Base-by-base conservation (phyloP, 139 green algal genomes). In the Nannochloris sp. region DNA sequence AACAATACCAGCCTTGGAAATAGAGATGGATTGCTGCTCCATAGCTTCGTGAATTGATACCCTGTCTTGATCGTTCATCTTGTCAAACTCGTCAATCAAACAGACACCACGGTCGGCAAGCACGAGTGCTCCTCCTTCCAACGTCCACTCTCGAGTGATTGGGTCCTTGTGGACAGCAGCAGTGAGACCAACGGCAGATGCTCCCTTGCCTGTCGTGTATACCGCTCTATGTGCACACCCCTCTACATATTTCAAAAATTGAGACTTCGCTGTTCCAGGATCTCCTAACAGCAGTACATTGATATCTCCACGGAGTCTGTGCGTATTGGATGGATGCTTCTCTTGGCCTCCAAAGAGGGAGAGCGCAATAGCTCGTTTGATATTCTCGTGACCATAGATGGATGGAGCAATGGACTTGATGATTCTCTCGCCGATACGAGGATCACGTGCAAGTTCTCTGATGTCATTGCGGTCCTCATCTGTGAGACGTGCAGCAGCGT, bases 51-150 rank as follows among this genome's bases (percentile, higher is more conserved):
- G 79, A 51, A 84, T 84, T 62, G 82, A 89, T 59, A 94, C 87
- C 0, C 87, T 73, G 74, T 93, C 89, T 70, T 98, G 91, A 68
- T 99, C 93, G 69, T 97, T 98, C 93, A 99, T 99, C 82, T 98
- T 99, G 85, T 99, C 93, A 74, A 99, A 98, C 89, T 99, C 93
- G 71, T 99, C 93, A 67, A 99, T 99, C 2, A 98, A 74, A 83
- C 93, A 99, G 40, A 96, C 74, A n/a, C 93, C 79, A 59, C 85
- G 80, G 82, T 99, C 93, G 3, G 93, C 93, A 65, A 99, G 78
- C 72, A 99, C 93, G 57, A 99, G 82, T 26, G 93, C 93, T 4
- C 93, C 93, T 20, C 93, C 93, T 80, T 99, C 93, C 49, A 99
- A 81, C 3, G 90, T 97, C 92, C 92, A 99, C 82, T 99, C 93